phyloP scores from a whole-genome alignment of 2,329 filamentous ascomycete genomes.

The Xylaria sp. region DNA sequence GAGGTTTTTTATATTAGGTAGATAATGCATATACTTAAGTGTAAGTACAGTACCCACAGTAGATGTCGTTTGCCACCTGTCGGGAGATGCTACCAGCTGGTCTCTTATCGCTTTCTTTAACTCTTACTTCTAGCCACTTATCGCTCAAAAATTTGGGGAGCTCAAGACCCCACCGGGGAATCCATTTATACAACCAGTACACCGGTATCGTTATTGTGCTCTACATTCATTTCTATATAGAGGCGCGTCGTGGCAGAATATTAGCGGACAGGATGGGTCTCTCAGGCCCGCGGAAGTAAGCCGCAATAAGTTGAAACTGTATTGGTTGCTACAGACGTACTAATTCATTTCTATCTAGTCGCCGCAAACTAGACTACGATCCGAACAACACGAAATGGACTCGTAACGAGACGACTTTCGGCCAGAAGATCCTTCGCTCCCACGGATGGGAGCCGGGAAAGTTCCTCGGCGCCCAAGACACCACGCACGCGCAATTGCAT shows the following conservation, averaged over 20 bases:
- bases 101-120: background rate
- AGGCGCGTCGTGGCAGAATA: slow-evolving; percentile 8
- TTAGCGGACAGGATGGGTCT: slow-evolving; percentile 44
- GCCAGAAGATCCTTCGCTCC: slow-evolving; percentile 86
- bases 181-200: slow-evolving; percentile 9
- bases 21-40: too few relatives aligned
- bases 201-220: slow-evolving; percentile 21
- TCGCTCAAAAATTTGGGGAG: slow-evolving; percentile 36
- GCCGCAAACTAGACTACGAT: slow-evolving; percentile 83
- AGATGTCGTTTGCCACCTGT: background rate
- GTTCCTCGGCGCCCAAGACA: slow-evolving; percentile 81
- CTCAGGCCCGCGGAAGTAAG: slow-evolving; percentile 45
- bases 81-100: background rate
- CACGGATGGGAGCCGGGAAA: slow-evolving; percentile 93
- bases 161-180: slow-evolving; percentile 16
- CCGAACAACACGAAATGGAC: slow-evolving; percentile 97
- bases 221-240: slow-evolving; percentile 2
- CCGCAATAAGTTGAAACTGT: background rate
- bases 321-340: background rate
- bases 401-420: slow-evolving; percentile 82
- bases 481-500: slow-evolving; percentile 79
- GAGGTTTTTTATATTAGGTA: too few relatives aligned
- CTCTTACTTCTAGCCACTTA: slow-evolving; percentile 25
- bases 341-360: slow-evolving; percentile 45
- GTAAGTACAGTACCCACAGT: too few relatives aligned